These are phyloP conservation scores for Coccomyxa sp. DNA, from an alignment of 139 green algal species.

Conservation along the genomic window DNA sequence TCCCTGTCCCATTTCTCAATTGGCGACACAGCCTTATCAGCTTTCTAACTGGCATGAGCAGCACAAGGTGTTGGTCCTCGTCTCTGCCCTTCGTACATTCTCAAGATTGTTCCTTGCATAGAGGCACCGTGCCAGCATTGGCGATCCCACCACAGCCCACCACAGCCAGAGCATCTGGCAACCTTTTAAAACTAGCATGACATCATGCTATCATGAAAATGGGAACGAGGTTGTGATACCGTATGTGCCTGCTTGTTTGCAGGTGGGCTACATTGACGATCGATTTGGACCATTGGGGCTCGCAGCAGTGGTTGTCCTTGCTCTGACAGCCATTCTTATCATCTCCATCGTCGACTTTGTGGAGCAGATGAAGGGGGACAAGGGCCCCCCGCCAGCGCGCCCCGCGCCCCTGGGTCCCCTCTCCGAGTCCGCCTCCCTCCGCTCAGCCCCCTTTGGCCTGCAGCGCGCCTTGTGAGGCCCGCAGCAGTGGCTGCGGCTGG, in stretches of 20 bases:
- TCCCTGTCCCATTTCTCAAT: neutral
- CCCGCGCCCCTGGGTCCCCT: too few species aligned
- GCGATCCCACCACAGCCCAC: neutral
- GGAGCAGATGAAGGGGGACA: neutral
- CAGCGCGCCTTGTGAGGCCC: too few species aligned
- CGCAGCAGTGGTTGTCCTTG: constrained; percentile 56
- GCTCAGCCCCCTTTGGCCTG: too few species aligned
- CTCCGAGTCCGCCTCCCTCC: too few species aligned
- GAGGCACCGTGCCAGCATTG: neutral
- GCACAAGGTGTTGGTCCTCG: neutral
- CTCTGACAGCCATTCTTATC: constrained; percentile 72
- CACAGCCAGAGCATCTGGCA: neutral
- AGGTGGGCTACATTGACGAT: constrained; percentile 73
- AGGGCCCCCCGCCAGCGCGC: neutral
- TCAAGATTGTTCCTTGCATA: too few species aligned
- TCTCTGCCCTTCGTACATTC: neutral
- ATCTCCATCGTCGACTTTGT: constrained; percentile 64
- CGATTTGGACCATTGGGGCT: constrained; percentile 65
- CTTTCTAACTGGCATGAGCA: neutral
- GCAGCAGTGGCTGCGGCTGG: too few species aligned
- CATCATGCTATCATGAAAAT: neutral
- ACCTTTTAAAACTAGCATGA: too few species aligned
- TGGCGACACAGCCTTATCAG: neutral
- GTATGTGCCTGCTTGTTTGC: constrained; percentile 1
- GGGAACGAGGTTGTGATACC: neutral